phyloP scores from a whole-genome alignment of 371 early-diverging fungal genomes.

The Fennellomyces sp. region DNA sequence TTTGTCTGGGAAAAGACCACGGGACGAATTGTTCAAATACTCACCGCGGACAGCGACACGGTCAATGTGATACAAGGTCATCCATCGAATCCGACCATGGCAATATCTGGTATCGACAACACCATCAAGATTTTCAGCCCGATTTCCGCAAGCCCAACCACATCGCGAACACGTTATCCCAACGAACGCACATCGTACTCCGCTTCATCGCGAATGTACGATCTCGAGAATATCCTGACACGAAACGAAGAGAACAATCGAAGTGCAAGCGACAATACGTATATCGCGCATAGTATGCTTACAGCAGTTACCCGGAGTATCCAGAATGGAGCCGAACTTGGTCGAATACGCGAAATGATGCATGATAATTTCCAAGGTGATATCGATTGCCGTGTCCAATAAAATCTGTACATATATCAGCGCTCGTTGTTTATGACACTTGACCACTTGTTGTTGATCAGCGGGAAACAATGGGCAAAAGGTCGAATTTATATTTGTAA shows the following conservation, averaged over 20 bases:
- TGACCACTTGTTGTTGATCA: no score
- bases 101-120: slow-evolving; percentile 72
- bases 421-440: no score
- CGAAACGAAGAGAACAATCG: slow-evolving; percentile 24
- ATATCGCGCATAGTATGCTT: slow-evolving; percentile 29
- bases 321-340: neutral
- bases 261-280: slow-evolving; percentile 13
- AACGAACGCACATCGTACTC: slow-evolving; percentile 27
- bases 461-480: no score
- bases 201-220: slow-evolving; percentile 36
- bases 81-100: slow-evolving; percentile 53
- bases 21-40: slow-evolving; percentile 61
- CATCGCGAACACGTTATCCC: slow-evolving; percentile 30
- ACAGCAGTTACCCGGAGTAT: slow-evolving; percentile 19
- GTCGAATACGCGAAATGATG: neutral
- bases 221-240: slow-evolving; percentile 27
- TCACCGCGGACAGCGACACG: slow-evolving; percentile 66
- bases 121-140: slow-evolving; percentile 75
- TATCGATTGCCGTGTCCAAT: slow-evolving; percentile 12
- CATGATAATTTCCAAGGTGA: slow-evolving; percentile 2
- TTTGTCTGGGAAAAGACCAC: slow-evolving; percentile 79
- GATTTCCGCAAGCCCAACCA: slow-evolving; percentile 31
- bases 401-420: no score
- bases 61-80: slow-evolving; percentile 67
- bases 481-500: no score